phyloP scores from a whole-genome alignment of 768 basidiomycete species.

The Scleroderma citrinum region DNA sequence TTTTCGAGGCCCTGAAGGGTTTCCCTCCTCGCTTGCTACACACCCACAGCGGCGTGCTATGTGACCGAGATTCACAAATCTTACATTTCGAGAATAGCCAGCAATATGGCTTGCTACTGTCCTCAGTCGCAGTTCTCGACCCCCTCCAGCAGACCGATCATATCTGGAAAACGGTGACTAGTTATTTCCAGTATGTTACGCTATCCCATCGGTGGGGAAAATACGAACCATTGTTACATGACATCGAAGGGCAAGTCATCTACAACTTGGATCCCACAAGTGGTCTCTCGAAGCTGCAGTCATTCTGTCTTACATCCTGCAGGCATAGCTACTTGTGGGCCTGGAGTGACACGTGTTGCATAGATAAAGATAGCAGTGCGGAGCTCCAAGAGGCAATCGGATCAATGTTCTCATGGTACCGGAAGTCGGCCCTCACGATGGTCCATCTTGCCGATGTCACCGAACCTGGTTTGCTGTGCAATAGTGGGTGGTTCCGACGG shows the following conservation, averaged over 20 bases:
- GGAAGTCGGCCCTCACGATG: not conserved
- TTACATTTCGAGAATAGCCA: not conserved
- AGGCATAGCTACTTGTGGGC: not conserved
- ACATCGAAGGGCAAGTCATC: not conserved
- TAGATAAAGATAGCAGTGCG: not conserved
- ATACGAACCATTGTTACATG: not conserved
- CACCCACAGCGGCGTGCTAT: not conserved
- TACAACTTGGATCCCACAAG: not conserved
- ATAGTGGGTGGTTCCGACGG: not conserved
- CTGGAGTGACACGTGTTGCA: slow-evolving; percentile 3
- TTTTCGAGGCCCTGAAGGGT: not conserved
- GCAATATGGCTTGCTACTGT: not conserved
- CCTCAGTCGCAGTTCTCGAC: not conserved
- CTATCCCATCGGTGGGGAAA: not conserved
- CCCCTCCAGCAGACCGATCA: not conserved
- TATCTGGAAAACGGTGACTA: not conserved
- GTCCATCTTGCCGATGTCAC: slow-evolving; percentile 1
- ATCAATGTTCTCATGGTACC: slow-evolving; percentile 1
- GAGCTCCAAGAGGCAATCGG: not conserved
- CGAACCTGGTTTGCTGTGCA: not conserved
- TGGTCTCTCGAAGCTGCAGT: not conserved
- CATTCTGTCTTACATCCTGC: not conserved
- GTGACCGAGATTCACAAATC: not conserved
- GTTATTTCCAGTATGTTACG: not conserved
- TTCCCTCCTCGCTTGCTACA: not conserved